A percentile compares a stretch with the other conserved stretches of the same genome.
Conservation (phyloP, 2,329 filamentous ascomycete genomes). For the Neurospora sp. region DNA sequence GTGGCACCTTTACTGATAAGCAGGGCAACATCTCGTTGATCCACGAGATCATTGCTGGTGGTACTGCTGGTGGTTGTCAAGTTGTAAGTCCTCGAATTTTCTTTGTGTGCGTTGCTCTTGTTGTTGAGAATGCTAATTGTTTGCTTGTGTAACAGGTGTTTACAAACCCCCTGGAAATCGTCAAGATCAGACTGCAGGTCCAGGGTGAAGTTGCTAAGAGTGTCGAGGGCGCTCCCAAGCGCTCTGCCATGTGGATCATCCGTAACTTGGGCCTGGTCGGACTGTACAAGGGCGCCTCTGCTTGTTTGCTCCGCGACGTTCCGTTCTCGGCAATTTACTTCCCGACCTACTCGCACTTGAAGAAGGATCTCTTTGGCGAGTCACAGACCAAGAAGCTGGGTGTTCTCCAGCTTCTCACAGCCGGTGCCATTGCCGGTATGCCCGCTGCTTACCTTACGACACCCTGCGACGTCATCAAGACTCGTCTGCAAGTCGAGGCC, state of each 20-base stretch:
- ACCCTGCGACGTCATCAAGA: constrained; percentile 98
- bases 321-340: constrained; percentile 99
- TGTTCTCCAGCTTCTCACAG: constrained; percentile 80
- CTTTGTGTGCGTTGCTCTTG: background rate
- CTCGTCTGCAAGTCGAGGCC: constrained; percentile 90
- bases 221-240: constrained; percentile 69
- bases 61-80: constrained; percentile 84
- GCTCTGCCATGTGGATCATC: constrained; percentile 96
- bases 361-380: constrained; percentile 90
- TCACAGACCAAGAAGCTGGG: constrained; percentile 77
- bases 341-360: constrained; percentile 90
- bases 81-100: constrained; percentile 54
- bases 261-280: constrained; percentile 88
- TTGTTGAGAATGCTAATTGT: constrained; percentile 3
- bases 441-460: constrained; percentile 91
- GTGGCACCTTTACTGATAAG: constrained; percentile 62
- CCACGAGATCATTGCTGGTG: constrained; percentile 79
- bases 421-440: constrained; percentile 91
- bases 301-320: constrained; percentile 89
- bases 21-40: constrained; percentile 61
- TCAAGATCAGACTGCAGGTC: constrained; percentile 96
- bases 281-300: constrained; percentile 91
- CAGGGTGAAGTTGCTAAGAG: constrained; percentile 92
- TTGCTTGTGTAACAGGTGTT: constrained; percentile 56
- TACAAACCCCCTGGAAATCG: constrained; percentile 95